phyloP scores from a whole-genome alignment of 306 rosid species.

The Oxytropis ochrocephala region DNA sequence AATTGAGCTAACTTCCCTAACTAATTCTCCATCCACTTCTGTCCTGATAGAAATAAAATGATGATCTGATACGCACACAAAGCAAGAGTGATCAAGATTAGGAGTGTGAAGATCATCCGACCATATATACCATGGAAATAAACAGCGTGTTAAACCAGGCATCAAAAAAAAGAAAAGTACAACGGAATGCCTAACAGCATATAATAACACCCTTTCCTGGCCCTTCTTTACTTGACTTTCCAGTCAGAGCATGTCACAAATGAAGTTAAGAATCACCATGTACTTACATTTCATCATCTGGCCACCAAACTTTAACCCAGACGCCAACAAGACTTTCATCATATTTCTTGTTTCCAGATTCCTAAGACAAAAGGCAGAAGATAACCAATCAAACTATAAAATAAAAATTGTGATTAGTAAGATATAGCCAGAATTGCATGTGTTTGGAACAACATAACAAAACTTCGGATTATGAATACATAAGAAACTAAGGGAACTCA shows the following conservation, averaged over 20 bases:
- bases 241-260: constrained; percentile 5
- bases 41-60: not conserved
- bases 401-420: not conserved
- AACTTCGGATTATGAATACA: not conserved
- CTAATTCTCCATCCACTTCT: not conserved
- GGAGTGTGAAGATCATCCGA: not conserved
- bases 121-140: not conserved
- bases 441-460: not conserved
- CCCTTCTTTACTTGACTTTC: not conserved
- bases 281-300: constrained; percentile 62
- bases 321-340: constrained; percentile 53
- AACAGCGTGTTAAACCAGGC: not conserved
- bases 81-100: not conserved
- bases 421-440: not conserved
- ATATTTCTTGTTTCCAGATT: constrained; percentile 31
- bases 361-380: constrained; percentile 39
- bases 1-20: not conserved
- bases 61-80: not conserved
- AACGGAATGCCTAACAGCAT: not conserved
- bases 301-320: constrained; percentile 86
- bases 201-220: not conserved
- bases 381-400: constrained; percentile 4
- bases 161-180: not conserved
- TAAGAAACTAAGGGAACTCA: not conserved
- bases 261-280: not conserved